Conservation (phyloP, 78 protist species). For the Ministeria vibrans region DNA sequence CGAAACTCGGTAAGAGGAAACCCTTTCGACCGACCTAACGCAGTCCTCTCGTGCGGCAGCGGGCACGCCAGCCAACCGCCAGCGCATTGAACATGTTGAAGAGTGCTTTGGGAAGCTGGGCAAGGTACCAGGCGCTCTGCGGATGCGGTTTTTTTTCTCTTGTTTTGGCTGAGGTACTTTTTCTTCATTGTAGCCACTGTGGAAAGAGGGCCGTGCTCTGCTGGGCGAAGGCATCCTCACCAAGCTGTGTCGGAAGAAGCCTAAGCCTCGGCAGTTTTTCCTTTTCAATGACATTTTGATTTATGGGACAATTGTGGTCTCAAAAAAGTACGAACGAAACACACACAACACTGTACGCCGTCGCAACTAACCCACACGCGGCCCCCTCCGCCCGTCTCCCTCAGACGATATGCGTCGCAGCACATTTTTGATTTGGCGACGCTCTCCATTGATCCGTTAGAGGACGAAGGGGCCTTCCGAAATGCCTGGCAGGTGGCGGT, state of each 20-base stretch:
- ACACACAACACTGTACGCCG: neutral
- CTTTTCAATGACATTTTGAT: neutral
- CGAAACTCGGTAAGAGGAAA: too few species aligned
- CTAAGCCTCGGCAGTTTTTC: neutral
- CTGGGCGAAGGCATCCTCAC: neutral
- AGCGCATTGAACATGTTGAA: neutral
- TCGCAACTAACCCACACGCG: too few species aligned
- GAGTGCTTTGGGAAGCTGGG: neutral
- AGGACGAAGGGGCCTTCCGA: neutral
- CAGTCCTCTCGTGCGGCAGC: too few species aligned
- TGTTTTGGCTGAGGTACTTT: too few species aligned
- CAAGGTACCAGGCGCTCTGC: neutral
- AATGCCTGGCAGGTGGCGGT: neutral
- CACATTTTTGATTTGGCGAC: neutral
- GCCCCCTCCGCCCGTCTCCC: too few species aligned
- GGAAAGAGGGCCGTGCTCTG: neutral
- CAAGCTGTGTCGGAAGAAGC: conserved; percentile 1
- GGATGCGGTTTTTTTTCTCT: too few species aligned
- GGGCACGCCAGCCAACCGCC: neutral
- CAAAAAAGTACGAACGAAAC: neutral
- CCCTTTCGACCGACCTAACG: too few species aligned
- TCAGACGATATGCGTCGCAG: too few species aligned
- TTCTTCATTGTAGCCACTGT: too few species aligned
- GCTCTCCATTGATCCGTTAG: neutral
- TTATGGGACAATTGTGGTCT: neutral